Conservation (phyloP, 148 eudicot genomes). For the Amaranthus palmeri region DNA sequence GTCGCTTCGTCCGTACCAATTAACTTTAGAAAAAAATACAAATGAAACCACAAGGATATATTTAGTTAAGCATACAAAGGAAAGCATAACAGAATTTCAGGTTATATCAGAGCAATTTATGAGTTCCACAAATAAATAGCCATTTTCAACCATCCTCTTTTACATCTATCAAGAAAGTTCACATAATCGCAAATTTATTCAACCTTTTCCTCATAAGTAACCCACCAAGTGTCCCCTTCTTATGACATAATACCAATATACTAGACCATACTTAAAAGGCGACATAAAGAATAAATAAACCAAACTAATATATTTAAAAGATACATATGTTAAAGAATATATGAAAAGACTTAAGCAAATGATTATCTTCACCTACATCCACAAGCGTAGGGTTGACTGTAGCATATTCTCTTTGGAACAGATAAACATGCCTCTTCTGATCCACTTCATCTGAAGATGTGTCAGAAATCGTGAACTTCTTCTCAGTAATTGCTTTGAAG, state of each 20-base stretch:
- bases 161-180: not conserved
- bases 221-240: slow-evolving; percentile 1
- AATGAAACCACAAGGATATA: slow-evolving; percentile 10
- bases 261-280: not conserved
- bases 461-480: slow-evolving; percentile 43
- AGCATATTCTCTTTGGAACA: slow-evolving; percentile 92
- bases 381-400: slow-evolving; percentile 80
- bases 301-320: not conserved
- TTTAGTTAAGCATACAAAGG: slow-evolving; percentile 9
- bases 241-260: not conserved
- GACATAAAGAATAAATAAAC: not conserved
- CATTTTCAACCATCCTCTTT: not conserved
- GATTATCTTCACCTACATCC: slow-evolving; percentile 51
- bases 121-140: not conserved
- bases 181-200: not conserved
- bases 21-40: slow-evolving; percentile 35
- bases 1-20: slow-evolving; percentile 96
- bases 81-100: not conserved
- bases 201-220: not conserved
- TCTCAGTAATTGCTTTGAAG: slow-evolving; percentile 50
- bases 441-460: slow-evolving; percentile 34
- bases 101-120: not conserved
- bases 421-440: slow-evolving; percentile 56
- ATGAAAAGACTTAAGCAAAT: not conserved
- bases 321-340: not conserved